Evolutionary conservation across 1,284 basidiomycete genomes (phyloP), one percentile per base, ranked within the genome.

Genomic region (Puccinia sorghi): DNA sequence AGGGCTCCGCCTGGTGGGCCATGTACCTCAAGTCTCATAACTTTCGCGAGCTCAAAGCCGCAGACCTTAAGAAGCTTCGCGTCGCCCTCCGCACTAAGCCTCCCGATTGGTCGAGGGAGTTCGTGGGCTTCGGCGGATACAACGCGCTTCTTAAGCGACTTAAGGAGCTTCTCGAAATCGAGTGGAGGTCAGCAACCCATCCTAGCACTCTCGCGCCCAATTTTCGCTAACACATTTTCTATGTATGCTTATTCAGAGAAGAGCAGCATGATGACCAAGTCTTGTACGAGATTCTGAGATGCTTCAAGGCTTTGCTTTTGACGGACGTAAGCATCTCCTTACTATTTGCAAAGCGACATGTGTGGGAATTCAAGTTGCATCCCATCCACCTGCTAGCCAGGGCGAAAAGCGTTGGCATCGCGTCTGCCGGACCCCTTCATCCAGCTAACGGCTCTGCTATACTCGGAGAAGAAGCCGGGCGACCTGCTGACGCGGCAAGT

Each of bases 241-340:
- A 39, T 15, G 72, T 79, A 43, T 82, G 25, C 74, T 37, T 50
- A 43, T 64, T 56, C 63, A 94, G 94, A 80, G 96, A 98, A 84
- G 96, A 99, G 84, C 95, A 97, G 84, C 95, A 97, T 82, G 96
- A 97, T 83, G 97, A 99, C 84, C 90, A 95, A 84, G 88, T 97
- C 66, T 87, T 99, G 9, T 91, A 96, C 82, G 96, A 98, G 84
- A 86, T 99, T 0, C 86, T 99, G 39, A 90, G 94, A 3, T 97
- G 94, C 85, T 89, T 99, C 85, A 97, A 97, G 84, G 96, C 93
- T 0, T 87, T 99, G 1, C 90, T 91, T 0, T 95, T 94, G 0
- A 96, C 95, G 0, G 90, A 91, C 11, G 92, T 94, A 50, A 91
- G 91, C 15, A 92, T 89, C 82, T 88, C 89, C 13, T 50, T 27